Conservation (phyloP, 2,329 filamentous ascomycete genomes). For the Didymella glomerata region DNA sequence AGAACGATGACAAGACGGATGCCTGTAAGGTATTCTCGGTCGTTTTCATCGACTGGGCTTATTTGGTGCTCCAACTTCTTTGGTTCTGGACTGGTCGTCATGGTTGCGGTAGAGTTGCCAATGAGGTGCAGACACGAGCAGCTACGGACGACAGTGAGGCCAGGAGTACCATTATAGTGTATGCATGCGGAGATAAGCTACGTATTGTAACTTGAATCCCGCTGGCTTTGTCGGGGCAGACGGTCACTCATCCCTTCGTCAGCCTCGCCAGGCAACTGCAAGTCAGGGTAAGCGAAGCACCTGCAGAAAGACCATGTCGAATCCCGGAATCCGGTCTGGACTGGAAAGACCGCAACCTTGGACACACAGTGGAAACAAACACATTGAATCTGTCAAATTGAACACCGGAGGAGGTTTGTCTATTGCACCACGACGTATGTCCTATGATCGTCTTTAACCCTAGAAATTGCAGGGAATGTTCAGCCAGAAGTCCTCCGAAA, state of each 20-base stretch:
- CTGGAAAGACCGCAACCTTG: not conserved
- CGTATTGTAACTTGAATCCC: not conserved
- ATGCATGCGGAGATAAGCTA: not conserved
- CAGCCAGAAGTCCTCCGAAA: slow-evolving; percentile 32
- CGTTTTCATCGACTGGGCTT: not conserved
- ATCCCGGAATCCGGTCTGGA: slow-evolving; percentile 1
- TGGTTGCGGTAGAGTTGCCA: not conserved
- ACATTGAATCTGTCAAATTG: not conserved
- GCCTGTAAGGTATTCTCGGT: slow-evolving; percentile 22
- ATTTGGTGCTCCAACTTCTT: not conserved
- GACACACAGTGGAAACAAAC: not conserved
- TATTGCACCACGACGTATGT: not conserved
- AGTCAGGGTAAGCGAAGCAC: not conserved
- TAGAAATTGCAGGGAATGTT: slow-evolving; percentile 20
- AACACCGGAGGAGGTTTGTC: not conserved
- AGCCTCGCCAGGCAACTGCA: not conserved
- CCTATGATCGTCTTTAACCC: not conserved
- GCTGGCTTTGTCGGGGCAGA: not conserved
- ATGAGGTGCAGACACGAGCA: no score
- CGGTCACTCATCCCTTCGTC: not conserved
- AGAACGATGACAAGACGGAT: slow-evolving; percentile 26
- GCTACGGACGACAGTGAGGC: not conserved
- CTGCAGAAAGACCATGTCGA: not conserved
- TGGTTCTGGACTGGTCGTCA: not conserved
- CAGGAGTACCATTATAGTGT: not conserved